These are phyloP conservation scores for Plasmopara viticola DNA, from an alignment of 352 stramenopile genomes.

Conservation along the genomic window DNA sequence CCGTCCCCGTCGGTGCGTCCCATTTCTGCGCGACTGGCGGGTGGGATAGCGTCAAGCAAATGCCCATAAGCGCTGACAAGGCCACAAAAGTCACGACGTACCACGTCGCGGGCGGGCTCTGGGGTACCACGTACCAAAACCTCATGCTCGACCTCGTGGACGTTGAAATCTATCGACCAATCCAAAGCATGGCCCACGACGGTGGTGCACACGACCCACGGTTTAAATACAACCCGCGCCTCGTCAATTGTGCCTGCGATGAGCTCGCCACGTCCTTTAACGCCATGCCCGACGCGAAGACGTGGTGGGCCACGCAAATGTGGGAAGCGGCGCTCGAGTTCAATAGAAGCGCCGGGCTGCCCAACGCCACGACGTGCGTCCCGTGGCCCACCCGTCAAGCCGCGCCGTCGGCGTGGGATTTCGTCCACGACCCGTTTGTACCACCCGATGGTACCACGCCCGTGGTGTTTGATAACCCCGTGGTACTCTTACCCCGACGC, in stretches of 20 bases:
- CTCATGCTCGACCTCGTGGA: conserved; percentile 41
- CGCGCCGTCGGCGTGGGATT: conserved; percentile 23
- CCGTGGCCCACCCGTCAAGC: conserved; percentile 1
- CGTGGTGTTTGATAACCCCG: conserved; percentile 27
- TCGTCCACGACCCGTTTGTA: conserved; percentile 24
- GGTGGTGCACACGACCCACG: conserved; percentile 28
- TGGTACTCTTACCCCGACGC: conserved; percentile 34
- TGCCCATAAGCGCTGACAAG: conserved; percentile 4
- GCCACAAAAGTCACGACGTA: conserved; percentile 35
- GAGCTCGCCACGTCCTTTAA: conserved; percentile 26
- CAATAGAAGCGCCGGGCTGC: conserved; percentile 5
- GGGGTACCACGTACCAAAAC: conserved; percentile 33
- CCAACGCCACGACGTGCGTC: conserved; percentile 17
- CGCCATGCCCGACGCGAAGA: conserved; percentile 15
- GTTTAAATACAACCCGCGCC: conserved; percentile 21
- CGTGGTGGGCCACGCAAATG: conserved; percentile 28
- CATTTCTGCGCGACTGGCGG: conserved; percentile 22
- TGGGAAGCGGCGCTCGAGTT: conserved; percentile 12
- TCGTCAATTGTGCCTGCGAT: conserved; percentile 28
- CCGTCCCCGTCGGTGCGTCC: conserved; percentile 12
- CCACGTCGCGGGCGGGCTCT: conserved; percentile 21
- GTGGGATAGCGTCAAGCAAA: conserved; percentile 11
- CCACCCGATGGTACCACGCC: conserved; percentile 23
- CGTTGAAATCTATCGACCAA: conserved; percentile 25
- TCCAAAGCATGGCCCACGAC: conserved; percentile 23